Evolutionary conservation across 2,329 filamentous ascomycete species (phyloP).

Genomic region (Beauveria brongniartii): DNA sequence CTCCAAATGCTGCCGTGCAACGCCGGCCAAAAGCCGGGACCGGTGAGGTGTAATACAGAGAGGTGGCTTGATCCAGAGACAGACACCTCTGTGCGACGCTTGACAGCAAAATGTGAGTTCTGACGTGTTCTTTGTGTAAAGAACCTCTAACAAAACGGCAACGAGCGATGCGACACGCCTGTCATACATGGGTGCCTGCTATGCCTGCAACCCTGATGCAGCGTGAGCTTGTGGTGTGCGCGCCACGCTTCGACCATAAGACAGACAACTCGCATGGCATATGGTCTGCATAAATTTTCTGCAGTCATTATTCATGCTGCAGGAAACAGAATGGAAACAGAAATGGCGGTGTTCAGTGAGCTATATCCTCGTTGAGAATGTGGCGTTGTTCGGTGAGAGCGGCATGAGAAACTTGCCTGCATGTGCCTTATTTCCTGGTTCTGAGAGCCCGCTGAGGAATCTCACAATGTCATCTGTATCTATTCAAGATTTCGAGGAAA

Average conservation of each 20-base stretch:
- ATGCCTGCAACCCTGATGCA: conserved; percentile 1
- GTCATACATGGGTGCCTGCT: background rate
- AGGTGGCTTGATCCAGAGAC: background rate
- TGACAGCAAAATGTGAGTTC: background rate
- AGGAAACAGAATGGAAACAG: background rate
- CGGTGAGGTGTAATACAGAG: background rate
- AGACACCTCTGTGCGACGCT: background rate
- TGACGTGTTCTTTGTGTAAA: background rate
- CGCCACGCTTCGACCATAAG: background rate
- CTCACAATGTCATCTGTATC: background rate
- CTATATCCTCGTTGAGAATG: background rate
- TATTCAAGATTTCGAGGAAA: background rate
- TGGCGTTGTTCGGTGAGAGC: background rate
- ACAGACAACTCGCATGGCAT: background rate
- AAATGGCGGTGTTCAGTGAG: background rate
- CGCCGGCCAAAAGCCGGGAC: background rate
- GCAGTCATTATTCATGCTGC: background rate
- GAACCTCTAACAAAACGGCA: background rate
- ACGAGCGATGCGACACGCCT: background rate
- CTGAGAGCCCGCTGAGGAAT: background rate
- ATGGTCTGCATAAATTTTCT: background rate
- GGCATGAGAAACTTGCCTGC: too few relatives aligned
- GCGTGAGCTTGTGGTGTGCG: background rate
- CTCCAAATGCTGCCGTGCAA: background rate
- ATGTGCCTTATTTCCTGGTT: too few relatives aligned